Base-by-base conservation (phyloP, 108 stramenopile species). In the Skeletonema grethae region DNA sequence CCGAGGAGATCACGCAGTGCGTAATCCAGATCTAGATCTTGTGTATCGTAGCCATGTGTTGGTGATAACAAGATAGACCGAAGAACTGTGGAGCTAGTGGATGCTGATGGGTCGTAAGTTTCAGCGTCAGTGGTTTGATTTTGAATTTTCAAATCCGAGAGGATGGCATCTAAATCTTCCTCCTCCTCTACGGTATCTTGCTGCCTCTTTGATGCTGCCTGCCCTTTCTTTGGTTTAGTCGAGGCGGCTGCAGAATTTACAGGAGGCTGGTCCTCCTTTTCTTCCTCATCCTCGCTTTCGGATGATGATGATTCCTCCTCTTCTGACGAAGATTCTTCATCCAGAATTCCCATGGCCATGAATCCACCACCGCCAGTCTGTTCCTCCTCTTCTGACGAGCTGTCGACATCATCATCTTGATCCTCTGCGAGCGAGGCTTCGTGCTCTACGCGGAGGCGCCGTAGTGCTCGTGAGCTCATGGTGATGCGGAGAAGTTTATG, bases 391-490 rank as follows among this genome's bases (percentile, higher is more conserved):
- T 61, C 24, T 30, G 43, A 56, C 31, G 28, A 31, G 15, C 69
- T 50, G 41, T 70, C 76, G 13, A 28, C 25, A 28, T 85, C 84
- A n/a, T 72, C 74, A 46, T 41, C 22, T 4, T 50, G 16, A 11
- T 62, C 57, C 4, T 39, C 36, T 55, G 16, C 30, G 2, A 55
- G 43, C 7, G 60, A 61, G n/a, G 50, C 72, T 28, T 85, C 75
- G 20, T 82, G 59, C 48, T 90, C 89, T 59, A 85, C 78, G 59
- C 92, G 79, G 22, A 93, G 79, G 25, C 83, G 80, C 7, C 84
- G 79, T 29, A 90, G 65, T 18, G 82, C 87, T 72, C 92, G 76
- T 10, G 85, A 79, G 67, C 92, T 93, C 92, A 93, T 92, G 50
- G 43, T 46, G 7, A 3, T 28, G 25, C 25, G 25, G 1, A 28